phyloP scores from a whole-genome alignment of 495 filamentous ascomycete genomes.

The Penicillium ucsense region DNA sequence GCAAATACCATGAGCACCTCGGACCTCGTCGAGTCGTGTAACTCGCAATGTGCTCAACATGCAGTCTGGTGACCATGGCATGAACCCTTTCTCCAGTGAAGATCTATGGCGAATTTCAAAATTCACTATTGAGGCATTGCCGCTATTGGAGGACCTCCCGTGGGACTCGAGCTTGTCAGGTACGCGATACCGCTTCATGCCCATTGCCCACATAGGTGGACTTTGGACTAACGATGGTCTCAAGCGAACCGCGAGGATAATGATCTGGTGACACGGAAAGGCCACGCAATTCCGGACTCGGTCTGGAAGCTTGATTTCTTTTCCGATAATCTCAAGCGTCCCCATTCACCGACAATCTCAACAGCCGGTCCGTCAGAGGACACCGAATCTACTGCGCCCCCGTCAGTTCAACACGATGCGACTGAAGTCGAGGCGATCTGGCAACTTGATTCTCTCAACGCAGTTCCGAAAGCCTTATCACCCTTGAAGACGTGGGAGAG shows the following conservation, averaged over 20 bases:
- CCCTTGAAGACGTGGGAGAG: conserved; percentile 62
- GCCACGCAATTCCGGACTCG: conserved; percentile 12
- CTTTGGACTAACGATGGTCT: background rate
- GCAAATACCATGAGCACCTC: conserved; percentile 4
- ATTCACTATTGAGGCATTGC: conserved; percentile 32
- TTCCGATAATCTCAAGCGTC: conserved; percentile 11
- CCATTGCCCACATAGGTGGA: too few species aligned
- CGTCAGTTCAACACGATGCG: conserved; percentile 5
- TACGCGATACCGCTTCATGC: conserved; percentile 9
- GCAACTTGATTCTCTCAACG: conserved; percentile 25
- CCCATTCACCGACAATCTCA: conserved; percentile 12
- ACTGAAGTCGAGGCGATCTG: conserved; percentile 44
- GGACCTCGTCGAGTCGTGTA: background rate
- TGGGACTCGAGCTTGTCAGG: conserved; percentile 29
- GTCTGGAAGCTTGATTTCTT: conserved; percentile 29
- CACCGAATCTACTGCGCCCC: conserved; percentile 6
- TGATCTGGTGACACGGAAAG: conserved; percentile 16
- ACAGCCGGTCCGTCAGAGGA: conserved; percentile 25
- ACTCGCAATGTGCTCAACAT: conserved; percentile 23
- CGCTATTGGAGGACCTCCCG: conserved; percentile 28
- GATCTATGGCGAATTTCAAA: conserved; percentile 50
- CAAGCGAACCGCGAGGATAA: conserved; percentile 21
- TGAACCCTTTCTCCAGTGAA: conserved; percentile 62
- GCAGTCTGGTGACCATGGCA: conserved; percentile 36
- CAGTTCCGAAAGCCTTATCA: conserved; percentile 1